Base-by-base conservation (phyloP, 805 yeast genomes). In the Lachancea fermentati region DNA sequence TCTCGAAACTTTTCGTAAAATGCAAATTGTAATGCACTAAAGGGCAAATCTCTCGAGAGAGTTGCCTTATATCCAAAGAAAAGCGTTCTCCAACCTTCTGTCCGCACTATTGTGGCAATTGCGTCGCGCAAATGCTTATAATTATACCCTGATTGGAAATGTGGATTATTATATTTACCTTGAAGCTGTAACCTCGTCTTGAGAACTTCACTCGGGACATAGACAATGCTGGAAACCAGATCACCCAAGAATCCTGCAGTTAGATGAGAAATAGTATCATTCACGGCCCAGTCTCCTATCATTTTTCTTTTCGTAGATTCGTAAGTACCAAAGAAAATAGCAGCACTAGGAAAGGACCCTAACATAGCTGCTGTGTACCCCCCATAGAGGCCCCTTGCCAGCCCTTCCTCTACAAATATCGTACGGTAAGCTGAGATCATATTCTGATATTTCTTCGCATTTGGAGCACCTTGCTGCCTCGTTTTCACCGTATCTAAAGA, bases 401-500 rank as follows among this genome's bases (percentile, higher is more conserved):
- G 49, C 0, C 98, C 98, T 68, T 93, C 98, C 52, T 91, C 85
- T 31, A 71, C 58, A 36, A 83, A 63, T n/a, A 93, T 83, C 0
- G 91, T 81, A 19, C 63, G 46, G 53, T 84, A 87, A 0, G 97
- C 95, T 8, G 78, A 73, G 6, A 81, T 52, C 81, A 88, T 87
- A 52, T 75, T 79, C 44, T 67, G 73, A 62, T 91, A 91, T 60
- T 85, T 83, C 5, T 67, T 48, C 11, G 49, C 49, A 48, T 71
- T 68, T 16, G 85, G 80, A 3, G 95, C 85, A n/a, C 96, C 97
- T 58, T 93, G 99, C 60, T 93, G 98, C 47, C 98, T 72, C 2
- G 98, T 93, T 60, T 93, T 93, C 24, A 93, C 96, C 0, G 98
- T 93, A 58, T 93, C 99, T 26, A 93, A 65, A 0, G 97, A 89